These are phyloP conservation scores for Gossypium schwendimanii DNA, from an alignment of 441 rosid species.

Conservation along the genomic window DNA sequence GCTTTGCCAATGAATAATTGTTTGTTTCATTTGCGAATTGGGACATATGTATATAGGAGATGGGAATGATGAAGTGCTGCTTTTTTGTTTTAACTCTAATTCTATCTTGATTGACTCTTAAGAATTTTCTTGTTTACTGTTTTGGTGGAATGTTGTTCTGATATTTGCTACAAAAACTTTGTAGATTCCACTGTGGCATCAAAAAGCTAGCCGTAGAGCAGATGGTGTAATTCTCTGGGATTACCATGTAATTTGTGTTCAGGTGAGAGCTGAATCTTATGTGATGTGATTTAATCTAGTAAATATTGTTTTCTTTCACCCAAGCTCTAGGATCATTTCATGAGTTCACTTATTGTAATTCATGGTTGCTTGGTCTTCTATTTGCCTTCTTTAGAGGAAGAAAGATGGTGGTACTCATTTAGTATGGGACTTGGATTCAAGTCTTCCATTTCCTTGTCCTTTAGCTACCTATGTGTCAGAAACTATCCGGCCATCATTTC, in stretches of 20 bases:
- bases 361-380: neutral
- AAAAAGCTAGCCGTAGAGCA: constrained; percentile 68
- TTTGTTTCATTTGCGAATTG: neutral
- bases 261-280: constrained; percentile 34
- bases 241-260: constrained; percentile 75
- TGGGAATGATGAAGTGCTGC: neutral
- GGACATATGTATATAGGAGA: neutral
- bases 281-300: neutral
- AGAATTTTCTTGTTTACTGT: constrained; percentile 11
- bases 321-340: neutral
- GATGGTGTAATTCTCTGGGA: constrained; percentile 82
- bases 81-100: neutral
- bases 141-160: constrained; percentile 15
- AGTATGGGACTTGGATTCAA: constrained; percentile 86
- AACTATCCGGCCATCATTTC: constrained; percentile 67
- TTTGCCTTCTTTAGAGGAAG: constrained; percentile 40
- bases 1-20: neutral
- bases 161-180: constrained; percentile 7
- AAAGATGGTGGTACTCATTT: constrained; percentile 32
- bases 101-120: neutral
- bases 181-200: constrained; percentile 86
- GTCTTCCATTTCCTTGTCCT: constrained; percentile 67
- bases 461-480: constrained; percentile 52
- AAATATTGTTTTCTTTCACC: neutral
- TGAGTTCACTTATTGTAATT: neutral